Evolutionary conservation across 208 protist species (phyloP).

Genomic region (Endotrypanum monterogeii): DNA sequence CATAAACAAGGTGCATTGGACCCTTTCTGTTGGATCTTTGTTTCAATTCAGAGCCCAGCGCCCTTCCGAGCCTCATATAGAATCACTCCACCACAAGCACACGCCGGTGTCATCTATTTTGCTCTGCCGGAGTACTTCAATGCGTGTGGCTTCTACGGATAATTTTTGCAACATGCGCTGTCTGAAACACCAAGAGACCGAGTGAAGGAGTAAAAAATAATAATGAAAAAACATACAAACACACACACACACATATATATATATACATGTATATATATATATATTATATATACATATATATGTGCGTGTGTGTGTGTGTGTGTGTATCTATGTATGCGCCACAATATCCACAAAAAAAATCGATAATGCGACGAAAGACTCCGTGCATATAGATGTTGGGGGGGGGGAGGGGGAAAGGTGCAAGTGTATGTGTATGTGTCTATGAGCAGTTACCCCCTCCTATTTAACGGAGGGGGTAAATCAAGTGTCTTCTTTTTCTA

Average conservation of each 20-base stretch:
- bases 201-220: no score
- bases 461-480: neutral
- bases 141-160: no score
- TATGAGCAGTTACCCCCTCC: neutral
- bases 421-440: neutral
- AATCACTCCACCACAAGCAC: neutral
- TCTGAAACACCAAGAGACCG: no score
- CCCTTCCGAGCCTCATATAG: neutral
- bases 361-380: no score
- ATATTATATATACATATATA: neutral
- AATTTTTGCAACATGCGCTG: no score
- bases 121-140: neutral
- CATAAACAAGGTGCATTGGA: neutral
- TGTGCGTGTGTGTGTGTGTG: neutral
- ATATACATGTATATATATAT: neutral
- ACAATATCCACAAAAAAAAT: no score
- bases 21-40: neutral
- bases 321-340: no score
- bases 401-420: no score
- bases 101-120: neutral
- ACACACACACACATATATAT: conserved; percentile 11
- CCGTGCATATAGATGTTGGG: neutral
- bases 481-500: neutral
- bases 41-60: neutral
- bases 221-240: conserved; percentile 16